These are phyloP conservation scores for Heteromeles arbutifolia DNA, from an alignment of 306 rosid genomes.

Conservation along the genomic window DNA sequence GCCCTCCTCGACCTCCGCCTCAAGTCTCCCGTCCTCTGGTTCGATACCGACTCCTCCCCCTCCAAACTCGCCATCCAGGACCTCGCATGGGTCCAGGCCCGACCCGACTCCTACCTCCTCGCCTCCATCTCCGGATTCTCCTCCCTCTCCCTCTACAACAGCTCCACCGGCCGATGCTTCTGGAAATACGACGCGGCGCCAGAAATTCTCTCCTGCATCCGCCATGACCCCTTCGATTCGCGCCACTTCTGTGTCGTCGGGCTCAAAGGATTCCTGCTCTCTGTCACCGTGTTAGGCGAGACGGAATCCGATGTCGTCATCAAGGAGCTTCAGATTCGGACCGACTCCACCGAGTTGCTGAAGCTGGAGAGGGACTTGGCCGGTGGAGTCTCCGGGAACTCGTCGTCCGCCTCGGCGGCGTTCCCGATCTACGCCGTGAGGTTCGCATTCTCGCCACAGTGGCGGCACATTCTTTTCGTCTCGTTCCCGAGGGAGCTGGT, in stretches of 20 bases:
- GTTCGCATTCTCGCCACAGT: slow-evolving; percentile 67
- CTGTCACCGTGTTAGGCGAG: slow-evolving; percentile 59
- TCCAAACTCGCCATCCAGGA: slow-evolving; percentile 62
- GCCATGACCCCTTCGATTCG: slow-evolving; percentile 88
- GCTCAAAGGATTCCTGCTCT: slow-evolving; percentile 69
- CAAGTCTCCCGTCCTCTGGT: slow-evolving; percentile 55
- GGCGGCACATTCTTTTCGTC: slow-evolving; percentile 69
- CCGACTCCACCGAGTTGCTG: slow-evolving; percentile 47
- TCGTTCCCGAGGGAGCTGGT: slow-evolving; percentile 86
- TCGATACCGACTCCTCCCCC: slow-evolving; percentile 43
- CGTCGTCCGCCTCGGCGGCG: slow-evolving; percentile 47
- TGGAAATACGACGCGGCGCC: slow-evolving; percentile 86
- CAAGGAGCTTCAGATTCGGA: slow-evolving; percentile 62
- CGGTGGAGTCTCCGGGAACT: slow-evolving; percentile 7
- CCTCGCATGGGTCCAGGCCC: slow-evolving; percentile 83
- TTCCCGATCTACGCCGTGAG: slow-evolving; percentile 58
- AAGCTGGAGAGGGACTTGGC: slow-evolving; percentile 63
- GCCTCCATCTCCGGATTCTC: slow-evolving; percentile 76
- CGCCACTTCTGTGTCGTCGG: slow-evolving; percentile 77
- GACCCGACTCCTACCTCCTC: slow-evolving; percentile 52
- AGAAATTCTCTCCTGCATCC: slow-evolving; percentile 64
- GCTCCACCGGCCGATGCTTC: slow-evolving; percentile 62
- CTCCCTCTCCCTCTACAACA: slow-evolving; percentile 52
- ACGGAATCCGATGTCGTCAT: slow-evolving; percentile 44
- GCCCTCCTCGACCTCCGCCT: slow-evolving; percentile 70